Evolutionary conservation across 768 basidiomycete species (phyloP).

Genomic region (Russula sp.): DNA sequence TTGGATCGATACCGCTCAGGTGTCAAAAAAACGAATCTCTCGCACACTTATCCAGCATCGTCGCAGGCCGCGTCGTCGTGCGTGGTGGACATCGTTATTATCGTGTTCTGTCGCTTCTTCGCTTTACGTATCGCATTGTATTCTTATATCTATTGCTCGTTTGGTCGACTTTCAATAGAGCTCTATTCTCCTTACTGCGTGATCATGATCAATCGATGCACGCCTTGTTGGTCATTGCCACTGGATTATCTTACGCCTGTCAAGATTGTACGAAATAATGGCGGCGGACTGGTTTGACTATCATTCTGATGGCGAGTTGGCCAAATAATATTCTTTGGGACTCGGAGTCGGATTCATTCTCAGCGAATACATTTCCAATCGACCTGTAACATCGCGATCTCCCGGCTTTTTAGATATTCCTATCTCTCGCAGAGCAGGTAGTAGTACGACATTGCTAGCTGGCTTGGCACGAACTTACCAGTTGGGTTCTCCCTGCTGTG

Average conservation of each 20-base stretch:
- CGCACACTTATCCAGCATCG: neutral
- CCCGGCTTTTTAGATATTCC: no score
- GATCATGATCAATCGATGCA: constrained; percentile 18
- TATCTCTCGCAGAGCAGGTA: no score
- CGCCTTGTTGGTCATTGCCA: neutral
- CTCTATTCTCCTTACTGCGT: neutral
- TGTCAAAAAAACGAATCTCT: neutral
- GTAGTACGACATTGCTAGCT: no score
- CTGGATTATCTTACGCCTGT: neutral
- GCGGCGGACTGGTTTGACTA: no score
- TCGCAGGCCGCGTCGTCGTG: constrained; percentile 8
- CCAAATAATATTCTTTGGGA: no score
- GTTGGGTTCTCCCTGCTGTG: neutral
- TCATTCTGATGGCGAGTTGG: no score
- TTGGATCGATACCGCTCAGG: constrained; percentile 19
- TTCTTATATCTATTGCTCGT: constrained; percentile 27
- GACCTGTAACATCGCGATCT: no score
- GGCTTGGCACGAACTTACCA: no score
- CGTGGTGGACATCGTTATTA: constrained; percentile 8
- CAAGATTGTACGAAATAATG: no score
- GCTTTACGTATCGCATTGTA: constrained; percentile 21
- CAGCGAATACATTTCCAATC: no score
- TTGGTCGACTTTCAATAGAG: constrained; percentile 21
- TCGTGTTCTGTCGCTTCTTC: constrained; percentile 15
- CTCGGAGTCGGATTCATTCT: no score